These are phyloP conservation scores for Cercospora sojina DNA, from an alignment of 2,329 filamentous ascomycete species.

Conservation along the genomic window DNA sequence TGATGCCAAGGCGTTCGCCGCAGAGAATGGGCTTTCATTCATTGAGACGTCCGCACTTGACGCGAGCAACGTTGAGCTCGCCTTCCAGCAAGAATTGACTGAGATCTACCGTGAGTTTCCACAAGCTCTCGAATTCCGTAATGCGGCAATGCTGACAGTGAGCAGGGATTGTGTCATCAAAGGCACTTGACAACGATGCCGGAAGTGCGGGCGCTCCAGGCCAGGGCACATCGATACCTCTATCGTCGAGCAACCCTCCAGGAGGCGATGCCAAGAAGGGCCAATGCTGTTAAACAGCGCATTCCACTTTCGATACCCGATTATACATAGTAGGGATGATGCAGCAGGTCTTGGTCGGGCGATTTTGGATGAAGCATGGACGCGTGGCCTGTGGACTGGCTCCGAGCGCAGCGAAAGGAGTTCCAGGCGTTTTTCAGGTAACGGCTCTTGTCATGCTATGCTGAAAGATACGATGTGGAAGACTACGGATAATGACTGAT, in stretches of 20 bases:
- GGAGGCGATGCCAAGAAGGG: conserved; percentile 76
- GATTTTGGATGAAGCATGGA: conserved; percentile 15
- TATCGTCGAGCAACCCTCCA: conserved; percentile 82
- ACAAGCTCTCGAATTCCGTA: not conserved
- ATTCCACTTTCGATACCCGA: conserved; percentile 13
- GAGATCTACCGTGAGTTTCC: conserved; percentile 75
- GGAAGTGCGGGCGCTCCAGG: conserved; percentile 45
- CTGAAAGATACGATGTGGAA: conserved; percentile 11
- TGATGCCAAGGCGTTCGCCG: conserved; percentile 96
- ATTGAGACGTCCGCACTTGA: conserved; percentile 99
- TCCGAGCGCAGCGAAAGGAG: conserved; percentile 11
- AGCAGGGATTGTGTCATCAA: conserved; percentile 87
- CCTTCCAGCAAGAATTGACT: conserved; percentile 87
- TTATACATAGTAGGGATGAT: conserved; percentile 11
- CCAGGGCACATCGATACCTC: conserved; percentile 73
- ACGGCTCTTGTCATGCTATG: conserved; percentile 11
- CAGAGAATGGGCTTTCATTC: conserved; percentile 62
- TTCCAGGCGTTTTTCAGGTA: conserved; percentile 14
- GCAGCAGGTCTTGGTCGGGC: conserved; percentile 14
- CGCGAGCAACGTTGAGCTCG: conserved; percentile 95
- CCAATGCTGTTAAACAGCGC: conserved; percentile 63
- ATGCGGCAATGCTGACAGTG: not conserved
- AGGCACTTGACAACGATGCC: conserved; percentile 77
- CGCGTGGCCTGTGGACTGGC: conserved; percentile 16
- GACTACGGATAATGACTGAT: conserved; percentile 8